A percentile compares a stretch with the other conserved stretches of the same genome.
Conservation (phyloP, 1,284 basidiomycete species). For the Trametes pubescens region DNA sequence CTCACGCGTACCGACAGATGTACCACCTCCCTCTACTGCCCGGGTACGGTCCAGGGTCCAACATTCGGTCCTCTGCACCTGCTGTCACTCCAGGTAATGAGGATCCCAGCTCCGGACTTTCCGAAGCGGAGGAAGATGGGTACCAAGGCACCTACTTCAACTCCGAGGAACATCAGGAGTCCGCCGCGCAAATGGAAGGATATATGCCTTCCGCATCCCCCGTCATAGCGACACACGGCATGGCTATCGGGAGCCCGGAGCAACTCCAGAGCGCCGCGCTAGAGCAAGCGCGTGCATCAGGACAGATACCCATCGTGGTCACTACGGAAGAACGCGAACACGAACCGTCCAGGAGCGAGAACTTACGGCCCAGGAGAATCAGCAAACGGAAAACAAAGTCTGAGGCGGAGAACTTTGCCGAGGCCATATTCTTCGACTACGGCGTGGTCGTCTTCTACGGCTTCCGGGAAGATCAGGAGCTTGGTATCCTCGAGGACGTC, state of each 20-base stretch:
- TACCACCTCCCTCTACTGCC: conserved; percentile 93
- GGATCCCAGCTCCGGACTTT: conserved; percentile 72
- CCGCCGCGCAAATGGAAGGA: conserved; percentile 49
- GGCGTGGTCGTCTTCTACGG: conserved; percentile 92
- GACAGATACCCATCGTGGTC: conserved; percentile 5
- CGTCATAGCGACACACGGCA: conserved; percentile 43
- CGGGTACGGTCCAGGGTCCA: conserved; percentile 87
- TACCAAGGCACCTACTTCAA: conserved; percentile 89
- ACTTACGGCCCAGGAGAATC: conserved; percentile 30
- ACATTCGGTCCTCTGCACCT: conserved; percentile 84
- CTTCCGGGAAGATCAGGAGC: conserved; percentile 78
- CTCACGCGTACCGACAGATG: conserved; percentile 56
- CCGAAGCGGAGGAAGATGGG: conserved; percentile 89
- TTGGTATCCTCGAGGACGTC: conserved; percentile 83
- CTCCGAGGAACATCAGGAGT: conserved; percentile 44
- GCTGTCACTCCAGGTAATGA: conserved; percentile 60
- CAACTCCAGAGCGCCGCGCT: not conserved
- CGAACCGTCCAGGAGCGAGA: conserved; percentile 16
- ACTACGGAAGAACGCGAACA: conserved; percentile 25
- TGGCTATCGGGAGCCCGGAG: conserved; percentile 8
- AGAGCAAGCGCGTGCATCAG: not conserved
- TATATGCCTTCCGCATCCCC: conserved; percentile 62
- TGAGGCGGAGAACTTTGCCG: conserved; percentile 59
- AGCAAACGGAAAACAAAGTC: conserved; percentile 25
- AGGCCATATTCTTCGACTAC: conserved; percentile 88